Evolutionary conservation across 202 grass and related monocot species (phyloP).

Genomic region (Thinopyrum obtusiflorum): DNA sequence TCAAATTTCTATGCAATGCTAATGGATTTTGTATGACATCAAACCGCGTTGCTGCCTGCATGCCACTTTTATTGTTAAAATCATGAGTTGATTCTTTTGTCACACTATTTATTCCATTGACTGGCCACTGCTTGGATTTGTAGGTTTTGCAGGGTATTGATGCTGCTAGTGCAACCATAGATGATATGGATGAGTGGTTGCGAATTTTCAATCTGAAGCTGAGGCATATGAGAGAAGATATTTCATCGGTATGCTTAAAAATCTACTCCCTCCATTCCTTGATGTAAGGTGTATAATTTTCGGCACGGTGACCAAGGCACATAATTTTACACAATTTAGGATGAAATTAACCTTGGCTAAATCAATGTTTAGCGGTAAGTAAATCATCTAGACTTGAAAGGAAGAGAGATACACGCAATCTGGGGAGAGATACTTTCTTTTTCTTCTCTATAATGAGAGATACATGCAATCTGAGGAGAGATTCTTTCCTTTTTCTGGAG

Average conservation of each 20-base stretch:
- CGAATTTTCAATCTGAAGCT: slow-evolving; percentile 96
- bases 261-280: no score
- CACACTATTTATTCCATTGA: slow-evolving; percentile 28
- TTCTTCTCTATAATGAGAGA: no score
- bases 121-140: slow-evolving; percentile 33
- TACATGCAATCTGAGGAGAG: no score
- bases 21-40: slow-evolving; percentile 15
- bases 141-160: slow-evolving; percentile 95
- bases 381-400: no score
- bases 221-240: slow-evolving; percentile 99
- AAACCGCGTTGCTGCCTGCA: not conserved
- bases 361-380: no score
- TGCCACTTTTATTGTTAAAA: not conserved
- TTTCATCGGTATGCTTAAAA: slow-evolving; percentile 76
- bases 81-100: slow-evolving; percentile 1
- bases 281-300: no score
- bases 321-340: no score
- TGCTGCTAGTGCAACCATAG: slow-evolving; percentile 66
- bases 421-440: no score
- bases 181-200: slow-evolving; percentile 99
- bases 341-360: no score
- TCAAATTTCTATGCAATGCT: slow-evolving; percentile 23
- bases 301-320: no score
- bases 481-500: no score
- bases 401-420: no score